Base-by-base conservation (phyloP, 2,329 filamentous ascomycete genomes). In the Chaetomiaceae sp. region DNA sequence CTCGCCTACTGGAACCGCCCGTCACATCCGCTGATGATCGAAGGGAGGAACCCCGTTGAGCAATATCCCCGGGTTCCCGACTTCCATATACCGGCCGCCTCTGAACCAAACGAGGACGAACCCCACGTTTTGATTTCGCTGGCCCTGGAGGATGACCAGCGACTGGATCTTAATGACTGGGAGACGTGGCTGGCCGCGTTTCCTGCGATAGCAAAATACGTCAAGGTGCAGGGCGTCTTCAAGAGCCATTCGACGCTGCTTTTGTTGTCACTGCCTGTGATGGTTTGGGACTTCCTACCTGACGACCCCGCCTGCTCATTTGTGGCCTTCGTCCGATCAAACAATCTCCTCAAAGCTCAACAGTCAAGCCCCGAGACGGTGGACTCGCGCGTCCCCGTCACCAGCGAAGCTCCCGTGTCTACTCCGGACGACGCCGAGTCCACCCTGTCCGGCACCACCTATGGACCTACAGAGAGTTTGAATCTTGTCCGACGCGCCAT, bases 71-170 rank as follows among this genome's bases (percentile, higher is more conserved):
- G 42, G 6, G 22, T 35, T n/a, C 42, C 50, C 29, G 50, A 54
- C 27, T 42, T 33, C 12, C 36, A 46, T 24, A 51, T 54, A 18
- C 56, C 49, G 1, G 30, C 12, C 6, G 55, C 58, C 2, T 58
- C 60, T 3, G 74, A 75, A 44, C 76, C 76, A 2, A 75, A 72
- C 42, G 74, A 78, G 53, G 69, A 77, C 44, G 69, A 72, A 3
- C 78, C 78, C 3, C 77, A 81, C 52, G 76, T 81, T 33, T 77
- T 81, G 72, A 77, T 81, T 24, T 79, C 76, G 0, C 59, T 81
- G 6, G 75, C 78, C 0, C 63, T 81, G 1, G 77, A 81, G 55
- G 75, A 77, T 10, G 69, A 81, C 42, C 76, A 79, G 51, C 64
- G 67, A 12, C 60, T 79, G 1, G 76, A 80, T 38, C 63, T 81